phyloP scores from a whole-genome alignment of 1,284 basidiomycete species.

The Volvariella volvacea region DNA sequence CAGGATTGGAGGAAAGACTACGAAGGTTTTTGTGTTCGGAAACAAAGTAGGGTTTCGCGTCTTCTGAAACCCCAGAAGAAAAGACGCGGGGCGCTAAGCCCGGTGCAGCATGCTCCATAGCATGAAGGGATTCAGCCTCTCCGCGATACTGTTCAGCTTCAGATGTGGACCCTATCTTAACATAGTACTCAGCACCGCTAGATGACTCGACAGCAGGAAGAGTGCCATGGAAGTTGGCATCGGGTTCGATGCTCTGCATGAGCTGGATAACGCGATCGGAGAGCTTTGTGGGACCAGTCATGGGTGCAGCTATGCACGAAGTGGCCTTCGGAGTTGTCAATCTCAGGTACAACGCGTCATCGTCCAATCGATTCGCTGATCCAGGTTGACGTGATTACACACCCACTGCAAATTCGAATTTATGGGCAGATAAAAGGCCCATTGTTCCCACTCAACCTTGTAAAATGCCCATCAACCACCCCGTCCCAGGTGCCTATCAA shows the following conservation, averaged over 20 bases:
- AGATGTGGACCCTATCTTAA: constrained; percentile 43
- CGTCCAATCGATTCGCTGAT: too few species aligned
- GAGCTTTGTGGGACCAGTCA: too few species aligned
- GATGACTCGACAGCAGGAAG: constrained; percentile 51
- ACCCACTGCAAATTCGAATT: too few species aligned
- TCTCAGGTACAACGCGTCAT: constrained; percentile 17
- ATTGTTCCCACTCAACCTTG: too few species aligned
- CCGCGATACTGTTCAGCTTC: constrained; percentile 65
- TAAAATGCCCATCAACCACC: constrained; percentile 39
- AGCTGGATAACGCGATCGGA: constrained; percentile 15
- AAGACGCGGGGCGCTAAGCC: constrained; percentile 62
- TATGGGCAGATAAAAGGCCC: too few species aligned
- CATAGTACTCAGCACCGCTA: constrained; percentile 51
- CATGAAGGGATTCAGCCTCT: constrained; percentile 67
- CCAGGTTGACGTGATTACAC: too few species aligned
- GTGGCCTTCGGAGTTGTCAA: constrained; percentile 1
- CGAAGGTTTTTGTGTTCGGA: constrained; percentile 66
- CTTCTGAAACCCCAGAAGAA: constrained; percentile 38
- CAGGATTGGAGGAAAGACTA: constrained; percentile 30
- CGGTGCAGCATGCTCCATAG: constrained; percentile 58
- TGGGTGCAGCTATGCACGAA: not conserved
- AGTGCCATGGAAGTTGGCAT: constrained; percentile 37
- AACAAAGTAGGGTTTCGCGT: constrained; percentile 60
- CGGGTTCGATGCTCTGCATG: constrained; percentile 43
- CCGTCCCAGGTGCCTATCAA: constrained; percentile 40